Percentiles rank a stretch among this genome's conserved stretches.
phyloP scores from a whole-genome alignment of 1,139 yeast genomes.

The Geotrichum klebahnii region DNA sequence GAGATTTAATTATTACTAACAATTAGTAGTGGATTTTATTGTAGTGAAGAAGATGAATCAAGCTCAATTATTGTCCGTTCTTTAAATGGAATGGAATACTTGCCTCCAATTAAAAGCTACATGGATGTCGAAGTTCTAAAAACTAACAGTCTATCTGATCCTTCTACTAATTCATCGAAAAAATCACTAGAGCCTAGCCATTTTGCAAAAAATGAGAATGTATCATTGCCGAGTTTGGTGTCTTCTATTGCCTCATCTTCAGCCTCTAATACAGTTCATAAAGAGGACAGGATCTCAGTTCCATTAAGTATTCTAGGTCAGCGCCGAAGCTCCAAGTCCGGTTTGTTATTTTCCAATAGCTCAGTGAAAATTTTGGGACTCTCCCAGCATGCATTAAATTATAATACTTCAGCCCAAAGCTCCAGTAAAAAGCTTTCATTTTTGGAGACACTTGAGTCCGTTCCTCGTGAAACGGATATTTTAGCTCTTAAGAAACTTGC shows the following conservation, averaged over 20 bases:
- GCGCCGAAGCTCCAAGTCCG: no score
- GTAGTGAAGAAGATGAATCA: neutral
- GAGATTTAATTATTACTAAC: no score
- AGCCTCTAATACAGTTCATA: neutral
- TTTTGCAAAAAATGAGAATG: neutral
- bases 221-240: constrained; percentile 5
- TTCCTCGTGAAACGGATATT: constrained; percentile 15
- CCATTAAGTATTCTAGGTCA: no score
- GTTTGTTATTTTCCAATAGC: no score
- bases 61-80: no score
- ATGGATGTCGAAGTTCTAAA: neutral
- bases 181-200: no score
- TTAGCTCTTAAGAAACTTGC: constrained; percentile 8
- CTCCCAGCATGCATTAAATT: neutral
- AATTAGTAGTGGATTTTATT: neutral
- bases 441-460: constrained; percentile 12
- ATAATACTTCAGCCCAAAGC: constrained; percentile 3
- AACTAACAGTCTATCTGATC: neutral
- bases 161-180: neutral
- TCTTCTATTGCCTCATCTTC: constrained; percentile 11
- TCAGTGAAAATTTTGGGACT: neutral
- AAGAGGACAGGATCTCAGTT: neutral
- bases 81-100: neutral
- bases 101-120: neutral
- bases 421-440: constrained; percentile 8